Base-by-base conservation (phyloP, 78 protist species). In the Isochrysis galbana region DNA sequence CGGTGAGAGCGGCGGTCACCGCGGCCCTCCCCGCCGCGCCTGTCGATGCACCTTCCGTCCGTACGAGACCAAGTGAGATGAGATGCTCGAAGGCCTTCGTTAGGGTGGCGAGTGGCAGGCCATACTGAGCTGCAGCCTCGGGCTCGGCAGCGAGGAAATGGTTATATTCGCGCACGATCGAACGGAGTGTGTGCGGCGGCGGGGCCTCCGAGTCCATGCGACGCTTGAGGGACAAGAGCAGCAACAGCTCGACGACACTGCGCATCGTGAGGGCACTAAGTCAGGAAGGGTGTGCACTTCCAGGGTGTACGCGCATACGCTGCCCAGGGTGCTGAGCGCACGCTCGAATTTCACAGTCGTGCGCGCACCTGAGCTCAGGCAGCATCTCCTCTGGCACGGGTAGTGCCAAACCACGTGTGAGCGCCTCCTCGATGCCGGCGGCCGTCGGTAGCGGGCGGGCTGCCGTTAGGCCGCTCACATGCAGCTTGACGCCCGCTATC, bases 21-120 rank as follows among this genome's bases (percentile, higher is more conserved):
- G 61, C 61, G 29, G 61, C 7, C 61, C 29, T 7, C 61, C 29
- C 61, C 29, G 61, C 61, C 29, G 29, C 61, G 61, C 29, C 61
- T 7, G 61, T 7, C 29, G 61, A 51, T 26, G 32, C 19, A 26
- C 23, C 46, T 26, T 11, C 46, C 48, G 26, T 19, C 19, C 29
- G n/a, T 41, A 77, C 46, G 46, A 77, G 84, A 29, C 84, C 84
- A n/a, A 77, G 84, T 17, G 84, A 17, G 84, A 77, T 36, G 47
- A 77, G 84, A 17, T 77, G 84, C 46, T 77, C 84, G 46, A 77
- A 77, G n/a, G 84, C 84, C 84, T 34, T 77, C 17, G n/a, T 34
- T 22, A 77, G 84, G 17, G 23, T 25, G 11, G 44, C 26, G 46
- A 1, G 84, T 23, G 84, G 84, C 25, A 23, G n/a, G 32, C 23